Base-by-base conservation (phyloP, 768 basidiomycete species). In the Amanita thiersii region DNA sequence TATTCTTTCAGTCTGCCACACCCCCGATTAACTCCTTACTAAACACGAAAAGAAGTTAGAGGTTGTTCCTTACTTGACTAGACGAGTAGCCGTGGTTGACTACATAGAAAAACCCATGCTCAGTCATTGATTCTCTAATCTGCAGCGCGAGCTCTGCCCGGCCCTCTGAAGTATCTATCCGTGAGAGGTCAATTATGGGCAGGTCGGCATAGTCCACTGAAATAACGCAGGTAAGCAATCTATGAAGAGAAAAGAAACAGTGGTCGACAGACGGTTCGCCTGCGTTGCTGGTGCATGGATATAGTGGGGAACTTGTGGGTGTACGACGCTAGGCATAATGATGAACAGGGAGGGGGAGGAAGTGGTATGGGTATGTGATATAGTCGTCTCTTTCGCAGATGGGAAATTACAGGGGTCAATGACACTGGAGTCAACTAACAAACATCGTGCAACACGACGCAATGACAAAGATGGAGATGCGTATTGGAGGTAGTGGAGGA, bases 161-260 rank as follows among this genome's bases (percentile, higher is more conserved):
- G 3, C 60, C 68, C 43, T 70, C 64, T 0, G 52, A 47, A 8
- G 62, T 71, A 1, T 46, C 38, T 1, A 60, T 62, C 37, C 61
- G 58, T 7, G 73, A 60, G 11, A 80, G 50, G 47, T 79, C 76
- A 39, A 79, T 66, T 39, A 72, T 60, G 1, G 72, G 61, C 10
- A 81, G 64, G 29, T 76, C 70, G 2, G 72, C 77, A 43, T 53
- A 62, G 37, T 63, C 62, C 48, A 64, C 57, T 61, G 34, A 40
- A 18, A 6, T 14, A 15, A 8, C 12, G n/a, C 29, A 6, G n/a
- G n/a, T 20, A 14, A 28, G 8, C 15, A 33, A 25, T 14, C 12
- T 29, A 8, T 45, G 8, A 18, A 40, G 25, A 40, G 15, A 10
- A 19, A 38, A 28, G 11, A 39, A 14, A 20, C 39, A 2, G n/a